These are phyloP conservation scores for Monascus purpureus DNA, from an alignment of 495 filamentous ascomycete species.

Conservation along the genomic window DNA sequence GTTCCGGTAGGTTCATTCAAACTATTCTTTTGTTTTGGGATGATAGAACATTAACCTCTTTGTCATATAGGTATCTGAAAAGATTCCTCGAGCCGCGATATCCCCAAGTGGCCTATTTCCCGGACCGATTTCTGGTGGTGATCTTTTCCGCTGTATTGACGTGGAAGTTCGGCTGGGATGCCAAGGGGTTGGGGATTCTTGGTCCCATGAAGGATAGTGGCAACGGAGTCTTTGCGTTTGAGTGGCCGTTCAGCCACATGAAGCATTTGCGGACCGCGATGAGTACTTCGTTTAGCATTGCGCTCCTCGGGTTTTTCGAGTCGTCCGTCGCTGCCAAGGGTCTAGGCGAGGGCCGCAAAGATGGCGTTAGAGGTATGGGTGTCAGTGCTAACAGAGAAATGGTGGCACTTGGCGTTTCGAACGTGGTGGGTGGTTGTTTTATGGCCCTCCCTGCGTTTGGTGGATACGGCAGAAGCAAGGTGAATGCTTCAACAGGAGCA, in stretches of 20 bases:
- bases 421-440: conserved; percentile 82
- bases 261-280: conserved; percentile 73
- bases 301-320: conserved; percentile 94
- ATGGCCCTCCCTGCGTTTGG: conserved; percentile 87
- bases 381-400: conserved; percentile 90
- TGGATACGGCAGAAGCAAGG: conserved; percentile 90
- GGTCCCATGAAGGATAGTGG: conserved; percentile 58
- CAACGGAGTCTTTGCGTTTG: conserved; percentile 53
- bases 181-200: conserved; percentile 66
- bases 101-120: conserved; percentile 73
- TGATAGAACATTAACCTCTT: conserved; percentile 7
- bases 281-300: conserved; percentile 86
- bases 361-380: conserved; percentile 57
- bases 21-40: not conserved
- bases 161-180: conserved; percentile 68
- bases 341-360: conserved; percentile 45
- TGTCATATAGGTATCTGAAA: conserved; percentile 52
- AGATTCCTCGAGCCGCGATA: conserved; percentile 66
- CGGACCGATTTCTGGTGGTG: conserved; percentile 85
- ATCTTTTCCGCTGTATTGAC: conserved; percentile 72
- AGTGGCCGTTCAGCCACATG: conserved; percentile 76
- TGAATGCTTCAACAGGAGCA: conserved; percentile 83
- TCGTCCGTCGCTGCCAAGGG: conserved; percentile 95
- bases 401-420: conserved; percentile 81
- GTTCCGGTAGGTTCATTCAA: conserved; percentile 45